A percentile compares a stretch with the other conserved stretches of the same genome.
Evolutionary conservation across 106 monocot genomes (phyloP).

Genomic region (Dendrobium officinale): DNA sequence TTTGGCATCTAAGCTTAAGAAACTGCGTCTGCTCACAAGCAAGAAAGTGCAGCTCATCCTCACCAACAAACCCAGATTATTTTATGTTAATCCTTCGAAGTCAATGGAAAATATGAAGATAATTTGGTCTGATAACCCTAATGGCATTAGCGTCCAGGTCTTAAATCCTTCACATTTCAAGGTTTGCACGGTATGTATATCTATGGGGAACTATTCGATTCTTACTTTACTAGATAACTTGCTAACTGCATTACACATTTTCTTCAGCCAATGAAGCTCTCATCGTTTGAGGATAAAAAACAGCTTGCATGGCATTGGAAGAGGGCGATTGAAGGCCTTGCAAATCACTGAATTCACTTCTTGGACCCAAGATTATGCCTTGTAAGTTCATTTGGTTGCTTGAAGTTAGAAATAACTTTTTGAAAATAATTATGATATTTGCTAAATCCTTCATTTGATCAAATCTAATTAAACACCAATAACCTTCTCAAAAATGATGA

Average conservation of each 20-base stretch:
- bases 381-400: not conserved
- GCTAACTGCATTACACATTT: not conserved
- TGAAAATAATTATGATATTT: not conserved
- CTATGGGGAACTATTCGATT: not conserved
- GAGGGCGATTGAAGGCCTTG: constrained; percentile 74
- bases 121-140: constrained; percentile 74
- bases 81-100: constrained; percentile 61
- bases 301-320: constrained; percentile 94
- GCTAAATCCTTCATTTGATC: too few species aligned
- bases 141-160: constrained; percentile 59
- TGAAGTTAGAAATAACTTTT: not conserved
- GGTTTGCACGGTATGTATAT: constrained; percentile 62
- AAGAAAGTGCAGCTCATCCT: constrained; percentile 96
- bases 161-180: constrained; percentile 77
- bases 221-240: not conserved
- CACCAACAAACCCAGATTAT: constrained; percentile 79
- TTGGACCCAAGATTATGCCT: not conserved
- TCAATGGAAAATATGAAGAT: constrained; percentile 47
- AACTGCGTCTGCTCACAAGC: constrained; percentile 58
- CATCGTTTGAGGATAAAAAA: constrained; percentile 84
- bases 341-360: constrained; percentile 23
- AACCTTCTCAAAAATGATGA: too few species aligned
- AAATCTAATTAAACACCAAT: not conserved
- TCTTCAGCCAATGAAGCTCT: constrained; percentile 67
- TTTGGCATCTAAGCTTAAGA: constrained; percentile 84